Conservation (phyloP, 495 filamentous ascomycete species). For the Clavariopsis aquatica region DNA sequence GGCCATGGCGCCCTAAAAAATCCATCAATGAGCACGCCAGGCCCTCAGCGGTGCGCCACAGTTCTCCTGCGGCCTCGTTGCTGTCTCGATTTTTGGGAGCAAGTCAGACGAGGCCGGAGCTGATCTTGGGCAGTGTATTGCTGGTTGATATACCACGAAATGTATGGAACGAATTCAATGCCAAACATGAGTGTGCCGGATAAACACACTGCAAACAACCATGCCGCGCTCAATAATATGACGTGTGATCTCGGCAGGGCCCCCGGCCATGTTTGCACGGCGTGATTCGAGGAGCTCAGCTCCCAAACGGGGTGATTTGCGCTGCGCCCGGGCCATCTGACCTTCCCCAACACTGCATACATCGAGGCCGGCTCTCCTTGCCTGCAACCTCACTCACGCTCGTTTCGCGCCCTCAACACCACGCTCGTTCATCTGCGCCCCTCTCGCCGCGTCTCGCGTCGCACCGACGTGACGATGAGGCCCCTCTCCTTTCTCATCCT, state of each 20-base stretch:
- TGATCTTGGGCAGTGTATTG: too few species aligned
- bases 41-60: background rate
- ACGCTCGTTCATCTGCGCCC: background rate
- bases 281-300: background rate
- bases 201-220: background rate
- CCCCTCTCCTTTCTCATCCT: slow-evolving; percentile 16
- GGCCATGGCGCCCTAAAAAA: background rate
- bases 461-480: slow-evolving; percentile 16
- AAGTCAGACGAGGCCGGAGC: too few species aligned
- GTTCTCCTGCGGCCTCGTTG: background rate
- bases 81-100: too few species aligned
- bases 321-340: background rate
- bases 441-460: background rate
- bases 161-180: too few species aligned
- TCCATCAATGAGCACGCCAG: background rate
- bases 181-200: too few species aligned
- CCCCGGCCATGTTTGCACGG: background rate
- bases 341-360: background rate
- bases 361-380: background rate
- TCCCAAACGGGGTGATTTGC: background rate
- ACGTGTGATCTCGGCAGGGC: background rate
- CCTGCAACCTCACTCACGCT: background rate
- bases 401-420: background rate
- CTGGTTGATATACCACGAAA: too few species aligned
- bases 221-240: background rate